Base-by-base conservation (phyloP, 306 rosid genomes). In the Inga oerstediana region DNA sequence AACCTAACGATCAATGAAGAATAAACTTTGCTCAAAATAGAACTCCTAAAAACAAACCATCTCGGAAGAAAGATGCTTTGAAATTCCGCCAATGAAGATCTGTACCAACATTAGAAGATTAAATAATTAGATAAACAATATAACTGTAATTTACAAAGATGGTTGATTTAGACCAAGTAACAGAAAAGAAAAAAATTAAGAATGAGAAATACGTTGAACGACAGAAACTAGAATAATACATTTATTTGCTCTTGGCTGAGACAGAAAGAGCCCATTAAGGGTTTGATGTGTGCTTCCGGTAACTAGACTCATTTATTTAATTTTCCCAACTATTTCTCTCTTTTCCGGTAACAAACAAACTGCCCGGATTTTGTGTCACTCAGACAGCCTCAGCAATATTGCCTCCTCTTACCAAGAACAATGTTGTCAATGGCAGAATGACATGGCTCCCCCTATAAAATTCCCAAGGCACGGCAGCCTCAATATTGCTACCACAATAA, bases 11-110 rank as follows among this genome's bases (percentile, higher is more conserved):
- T 41, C 27, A 19, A 22, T 52, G 52, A 48, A 52, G 75, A 70
- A 44, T 62, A 69, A 68, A 66, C 39, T 56, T 61, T 58, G 32
- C 64, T 77, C 27, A 81, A 43, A 66, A 70, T 24, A 58, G 24
- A 41, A 52, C 27, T 71, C 76, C 14, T 45, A 51, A 59, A 75
- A 79, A 69, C 73, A 86, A 89, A 96, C 99, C 99, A 94, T 92
- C 61, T 91, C 79, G 9, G 97, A 86, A 58, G 99, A 91, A 80
- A 96, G 81, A 80, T 75, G 82, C 80, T 82, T 89, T 81, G 99
- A 90, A 84, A 96, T 85, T 84, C 99, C 99, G 86, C 98, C 98
- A 84, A 96, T 76, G 82, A 94, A 91, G 81, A 96, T 88, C 99
- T 94, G 94, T 81, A 75, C 46, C 64, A 87, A 89, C 62, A 81